Percentiles rank a stretch among this genome's conserved stretches.
These are phyloP conservation scores for Zymoseptoria ardabiliae DNA, from an alignment of 2,329 filamentous ascomycete genomes.

Conservation along the genomic window DNA sequence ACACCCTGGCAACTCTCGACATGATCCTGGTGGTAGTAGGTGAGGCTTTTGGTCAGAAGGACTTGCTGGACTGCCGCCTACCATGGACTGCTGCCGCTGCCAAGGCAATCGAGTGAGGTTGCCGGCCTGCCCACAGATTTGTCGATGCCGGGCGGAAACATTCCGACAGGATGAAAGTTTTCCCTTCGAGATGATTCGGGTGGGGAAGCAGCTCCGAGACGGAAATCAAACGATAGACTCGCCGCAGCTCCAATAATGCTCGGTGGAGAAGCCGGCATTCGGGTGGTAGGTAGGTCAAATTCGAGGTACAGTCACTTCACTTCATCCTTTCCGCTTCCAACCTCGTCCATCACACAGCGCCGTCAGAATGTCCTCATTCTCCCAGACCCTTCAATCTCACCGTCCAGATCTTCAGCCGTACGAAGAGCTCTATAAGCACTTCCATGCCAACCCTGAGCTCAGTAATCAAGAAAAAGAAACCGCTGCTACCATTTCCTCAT, in stretches of 20 bases:
- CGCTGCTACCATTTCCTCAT: slow-evolving; percentile 39
- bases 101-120: background rate
- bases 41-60: slow-evolving; percentile 82
- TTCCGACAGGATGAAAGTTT: background rate
- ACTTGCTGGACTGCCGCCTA: slow-evolving; percentile 65
- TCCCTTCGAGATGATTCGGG: background rate
- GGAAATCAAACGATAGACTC: background rate
- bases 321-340: background rate
- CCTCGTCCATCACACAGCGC: background rate
- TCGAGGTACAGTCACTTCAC: slow-evolving; percentile 5
- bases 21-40: slow-evolving; percentile 86
- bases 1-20: slow-evolving; percentile 61
- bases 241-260: background rate
- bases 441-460: slow-evolving; percentile 54
- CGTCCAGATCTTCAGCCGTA: slow-evolving; percentile 40
- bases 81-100: slow-evolving; percentile 16
- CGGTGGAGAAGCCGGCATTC: background rate
- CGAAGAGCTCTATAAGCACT: slow-evolving; percentile 51
- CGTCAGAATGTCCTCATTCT: slow-evolving; percentile 18
- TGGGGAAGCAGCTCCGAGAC: background rate
- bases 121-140: too few relatives aligned
- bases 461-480: slow-evolving; percentile 51
- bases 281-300: background rate
- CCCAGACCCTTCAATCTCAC: slow-evolving; percentile 22
- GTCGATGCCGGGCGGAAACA: background rate